Conservation (phyloP, 2,329 filamentous ascomycete genomes). For the Diaporthe batatas region DNA sequence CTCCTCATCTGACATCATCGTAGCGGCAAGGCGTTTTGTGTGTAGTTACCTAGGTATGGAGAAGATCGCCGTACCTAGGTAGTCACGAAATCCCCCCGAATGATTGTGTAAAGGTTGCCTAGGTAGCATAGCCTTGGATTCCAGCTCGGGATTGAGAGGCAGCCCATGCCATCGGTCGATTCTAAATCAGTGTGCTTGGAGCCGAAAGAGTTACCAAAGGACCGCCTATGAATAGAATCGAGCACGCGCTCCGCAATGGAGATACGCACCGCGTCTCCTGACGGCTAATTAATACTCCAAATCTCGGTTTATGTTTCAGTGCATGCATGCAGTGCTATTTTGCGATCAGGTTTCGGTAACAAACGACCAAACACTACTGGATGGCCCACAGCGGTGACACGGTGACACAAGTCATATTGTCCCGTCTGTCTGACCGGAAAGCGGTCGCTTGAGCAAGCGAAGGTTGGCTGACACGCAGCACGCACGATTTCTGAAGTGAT, state of each 20-base stretch:
- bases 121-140: neutral
- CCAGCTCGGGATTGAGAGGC: neutral
- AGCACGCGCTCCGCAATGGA: neutral
- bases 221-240: neutral
- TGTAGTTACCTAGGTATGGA: neutral
- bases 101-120: too few species aligned
- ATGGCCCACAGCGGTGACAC: conserved; percentile 8
- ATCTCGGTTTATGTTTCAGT: neutral
- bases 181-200: too few species aligned
- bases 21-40: neutral
- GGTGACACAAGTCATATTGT: neutral
- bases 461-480: conserved; percentile 12
- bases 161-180: neutral
- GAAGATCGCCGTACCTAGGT: neutral
- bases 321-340: conserved; percentile 25
- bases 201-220: neutral
- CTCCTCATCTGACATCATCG: neutral
- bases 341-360: conserved; percentile 13
- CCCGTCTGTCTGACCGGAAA: neutral
- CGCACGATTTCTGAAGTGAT: neutral
- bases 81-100: neutral
- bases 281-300: neutral
- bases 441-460: conserved; percentile 24
- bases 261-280: neutral
- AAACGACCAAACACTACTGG: conserved; percentile 8